phyloP scores from a whole-genome alignment of 75 land plant species.

The Pinus taeda region DNA sequence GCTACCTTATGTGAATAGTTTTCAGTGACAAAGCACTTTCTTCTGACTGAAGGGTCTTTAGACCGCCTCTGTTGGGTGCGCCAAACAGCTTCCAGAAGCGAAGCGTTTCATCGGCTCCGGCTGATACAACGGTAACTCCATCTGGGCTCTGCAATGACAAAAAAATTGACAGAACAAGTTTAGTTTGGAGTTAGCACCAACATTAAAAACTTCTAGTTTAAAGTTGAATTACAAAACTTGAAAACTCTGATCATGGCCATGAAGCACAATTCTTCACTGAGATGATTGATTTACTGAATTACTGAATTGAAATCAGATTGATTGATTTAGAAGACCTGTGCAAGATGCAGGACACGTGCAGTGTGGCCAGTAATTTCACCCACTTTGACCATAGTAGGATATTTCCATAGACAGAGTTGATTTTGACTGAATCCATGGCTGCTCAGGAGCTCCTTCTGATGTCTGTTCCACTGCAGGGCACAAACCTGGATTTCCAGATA shows the following conservation, averaged over 20 bases:
- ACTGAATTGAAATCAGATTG: no score
- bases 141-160: conserved; percentile 57
- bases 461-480: conserved; percentile 70
- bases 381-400: conserved; percentile 71
- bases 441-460: conserved; percentile 72
- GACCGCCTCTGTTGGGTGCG: conserved; percentile 12
- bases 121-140: conserved; percentile 67
- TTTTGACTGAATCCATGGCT: conserved; percentile 59
- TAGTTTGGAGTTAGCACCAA: no score
- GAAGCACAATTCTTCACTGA: no score
- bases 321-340: conserved; percentile 37
- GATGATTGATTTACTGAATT: no score
- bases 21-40: no score
- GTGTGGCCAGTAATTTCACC: conserved; percentile 49
- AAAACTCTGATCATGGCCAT: no score
- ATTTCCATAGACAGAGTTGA: conserved; percentile 58
- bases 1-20: no score
- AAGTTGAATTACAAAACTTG: no score
- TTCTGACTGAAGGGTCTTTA: no score
- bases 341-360: conserved; percentile 51
- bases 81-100: conserved; percentile 78
- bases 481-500: conserved; percentile 38
- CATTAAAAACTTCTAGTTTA: no score
- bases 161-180: neutral
- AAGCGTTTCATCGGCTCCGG: conserved; percentile 70